phyloP scores from a whole-genome alignment of 2,329 filamentous ascomycete genomes.

The Neonectria hederae region DNA sequence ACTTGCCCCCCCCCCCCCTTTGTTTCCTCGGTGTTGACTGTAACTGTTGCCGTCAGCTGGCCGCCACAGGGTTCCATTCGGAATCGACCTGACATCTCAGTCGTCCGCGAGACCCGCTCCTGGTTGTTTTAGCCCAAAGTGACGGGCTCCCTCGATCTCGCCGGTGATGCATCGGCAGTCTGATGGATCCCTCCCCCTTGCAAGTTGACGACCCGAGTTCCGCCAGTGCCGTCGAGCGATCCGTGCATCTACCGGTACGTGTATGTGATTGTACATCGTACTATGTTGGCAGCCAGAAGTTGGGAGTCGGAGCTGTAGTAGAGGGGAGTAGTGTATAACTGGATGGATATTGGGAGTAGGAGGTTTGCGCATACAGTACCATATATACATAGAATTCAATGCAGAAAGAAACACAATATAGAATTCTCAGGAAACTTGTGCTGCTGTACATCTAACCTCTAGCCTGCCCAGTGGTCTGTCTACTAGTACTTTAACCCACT shows the following conservation, averaged over 20 bases:
- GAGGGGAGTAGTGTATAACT: too few species aligned
- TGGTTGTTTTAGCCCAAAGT: constrained; percentile 10
- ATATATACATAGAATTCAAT: background rate
- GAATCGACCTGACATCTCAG: constrained; percentile 14
- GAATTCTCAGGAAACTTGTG: too few species aligned
- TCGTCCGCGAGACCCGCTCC: constrained; percentile 4
- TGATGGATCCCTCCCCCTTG: background rate
- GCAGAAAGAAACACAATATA: background rate
- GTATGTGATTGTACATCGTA: background rate
- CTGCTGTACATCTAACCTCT: too few species aligned
- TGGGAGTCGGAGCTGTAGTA: background rate
- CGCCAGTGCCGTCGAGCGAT: background rate
- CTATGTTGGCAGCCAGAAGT: background rate
- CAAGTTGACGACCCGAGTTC: background rate
- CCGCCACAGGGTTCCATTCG: constrained; percentile 10
- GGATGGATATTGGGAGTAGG: background rate
- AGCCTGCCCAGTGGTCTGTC: too few species aligned
- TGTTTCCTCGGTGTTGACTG: background rate
- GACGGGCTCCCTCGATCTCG: constrained; percentile 7
- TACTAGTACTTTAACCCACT: too few species aligned
- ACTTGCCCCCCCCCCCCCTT: background rate
- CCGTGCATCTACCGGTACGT: background rate
- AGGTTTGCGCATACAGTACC: background rate
- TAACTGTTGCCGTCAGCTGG: background rate
- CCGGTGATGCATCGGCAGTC: constrained; percentile 3